A percentile compares a stretch with the other conserved stretches of the same genome.
phyloP scores from a whole-genome alignment of 306 rosid genomes.

The Trichosanthes cucumerina region DNA sequence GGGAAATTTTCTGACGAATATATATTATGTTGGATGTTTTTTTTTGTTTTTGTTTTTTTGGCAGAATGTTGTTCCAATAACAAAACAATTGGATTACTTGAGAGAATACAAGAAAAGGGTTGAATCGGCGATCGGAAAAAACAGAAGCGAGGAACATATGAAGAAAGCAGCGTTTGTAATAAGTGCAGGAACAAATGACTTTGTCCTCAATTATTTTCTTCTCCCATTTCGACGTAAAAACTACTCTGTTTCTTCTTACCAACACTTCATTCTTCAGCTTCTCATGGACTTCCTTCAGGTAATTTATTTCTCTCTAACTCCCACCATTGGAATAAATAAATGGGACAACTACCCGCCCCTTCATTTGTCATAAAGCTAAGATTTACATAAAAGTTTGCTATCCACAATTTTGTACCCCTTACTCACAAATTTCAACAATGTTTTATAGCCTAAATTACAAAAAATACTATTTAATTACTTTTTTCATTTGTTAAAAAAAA shows the following conservation, averaged over 20 bases:
- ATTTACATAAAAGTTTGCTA: no score
- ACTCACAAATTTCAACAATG: no score
- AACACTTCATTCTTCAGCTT: conserved; percentile 41
- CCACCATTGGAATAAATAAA: no score
- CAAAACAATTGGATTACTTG: conserved; percentile 45
- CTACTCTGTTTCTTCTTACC: conserved; percentile 27
- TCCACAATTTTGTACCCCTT: no score
- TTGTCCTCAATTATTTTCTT: conserved; percentile 47
- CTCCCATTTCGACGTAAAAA: conserved; percentile 29
- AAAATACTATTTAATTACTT: no score
- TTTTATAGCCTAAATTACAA: no score
- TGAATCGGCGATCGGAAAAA: conserved; percentile 29
- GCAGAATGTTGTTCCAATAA: conserved; percentile 52
- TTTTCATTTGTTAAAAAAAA: no score
- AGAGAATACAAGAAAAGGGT: conserved; percentile 39
- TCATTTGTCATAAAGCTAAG: no score
- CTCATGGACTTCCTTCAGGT: conserved; percentile 45
- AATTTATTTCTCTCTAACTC: no score
- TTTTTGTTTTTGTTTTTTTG: neutral
- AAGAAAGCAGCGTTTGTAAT: conserved; percentile 37
- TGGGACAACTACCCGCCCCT: no score
- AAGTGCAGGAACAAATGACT: conserved; percentile 82
- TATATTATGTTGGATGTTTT: neutral
- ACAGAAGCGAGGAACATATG: conserved; percentile 31
- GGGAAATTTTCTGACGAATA: neutral